phyloP scores from a whole-genome alignment of 768 basidiomycete genomes.

The Leccinum subtestaceum region DNA sequence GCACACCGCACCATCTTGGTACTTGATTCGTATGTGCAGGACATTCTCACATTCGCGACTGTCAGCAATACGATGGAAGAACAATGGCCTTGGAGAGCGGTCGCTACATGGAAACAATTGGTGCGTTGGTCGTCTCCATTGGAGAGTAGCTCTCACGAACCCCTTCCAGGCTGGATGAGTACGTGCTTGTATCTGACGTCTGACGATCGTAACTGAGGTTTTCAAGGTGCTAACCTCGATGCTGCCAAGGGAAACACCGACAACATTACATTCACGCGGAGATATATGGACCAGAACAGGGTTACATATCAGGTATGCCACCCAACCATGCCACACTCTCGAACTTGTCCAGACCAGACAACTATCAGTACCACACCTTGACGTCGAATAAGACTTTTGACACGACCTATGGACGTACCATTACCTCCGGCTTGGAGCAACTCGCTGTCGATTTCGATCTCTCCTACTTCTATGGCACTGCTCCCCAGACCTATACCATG shows the following conservation, averaged over 20 bases:
- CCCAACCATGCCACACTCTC: background rate
- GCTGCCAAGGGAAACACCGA: conserved; percentile 35
- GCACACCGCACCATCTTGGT: background rate
- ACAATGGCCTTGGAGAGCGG: conserved; percentile 65
- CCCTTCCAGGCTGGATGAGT: conserved; percentile 59
- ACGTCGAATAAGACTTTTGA: conserved; percentile 56
- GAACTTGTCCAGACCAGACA: background rate
- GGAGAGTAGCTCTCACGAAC: background rate
- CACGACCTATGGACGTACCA: conserved; percentile 48
- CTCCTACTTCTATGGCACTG: conserved; percentile 58
- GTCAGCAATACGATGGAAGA: conserved; percentile 25
- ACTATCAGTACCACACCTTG: conserved; percentile 62
- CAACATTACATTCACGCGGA: conserved; percentile 61
- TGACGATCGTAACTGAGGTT: background rate
- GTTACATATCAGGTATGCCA: conserved; percentile 64
- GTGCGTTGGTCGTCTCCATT: conserved; percentile 34
- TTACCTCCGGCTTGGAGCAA: conserved; percentile 53
- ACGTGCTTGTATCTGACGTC: conserved; percentile 12
- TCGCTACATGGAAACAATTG: conserved; percentile 93
- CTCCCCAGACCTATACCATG: conserved; percentile 75
- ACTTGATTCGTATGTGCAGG: conserved; percentile 34
- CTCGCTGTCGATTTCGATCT: conserved; percentile 64
- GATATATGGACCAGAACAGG: conserved; percentile 80
- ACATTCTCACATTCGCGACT: conserved; percentile 41
- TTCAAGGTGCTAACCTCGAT: conserved; percentile 48